A percentile compares a stretch with the other conserved stretches of the same genome.
Evolutionary conservation across 192 early-diverging fungal species (phyloP).

Genomic region (Backusella liffmaniae): DNA sequence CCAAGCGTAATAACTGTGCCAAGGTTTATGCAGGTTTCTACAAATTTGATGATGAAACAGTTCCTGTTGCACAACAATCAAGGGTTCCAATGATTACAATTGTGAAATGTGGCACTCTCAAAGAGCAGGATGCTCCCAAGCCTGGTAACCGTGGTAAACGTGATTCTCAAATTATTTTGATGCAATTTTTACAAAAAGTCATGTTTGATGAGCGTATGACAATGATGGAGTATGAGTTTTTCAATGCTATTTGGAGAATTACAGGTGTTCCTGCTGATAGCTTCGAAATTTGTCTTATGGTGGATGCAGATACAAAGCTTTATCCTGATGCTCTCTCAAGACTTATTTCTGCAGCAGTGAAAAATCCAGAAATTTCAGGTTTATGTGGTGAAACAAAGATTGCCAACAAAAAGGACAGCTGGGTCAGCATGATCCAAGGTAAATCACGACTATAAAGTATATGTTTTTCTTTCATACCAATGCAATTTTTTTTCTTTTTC

Average conservation of each 20-base stretch:
- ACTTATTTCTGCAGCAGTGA: conserved; percentile 80
- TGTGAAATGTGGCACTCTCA: conserved; percentile 65
- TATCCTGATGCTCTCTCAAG: conserved; percentile 71
- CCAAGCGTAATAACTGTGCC: conserved; percentile 77
- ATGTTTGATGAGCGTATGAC: conserved; percentile 77
- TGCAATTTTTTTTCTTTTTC: neutral
- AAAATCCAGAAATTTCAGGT: conserved; percentile 86
- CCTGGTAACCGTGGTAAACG: conserved; percentile 84
- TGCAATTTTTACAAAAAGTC: conserved; percentile 82
- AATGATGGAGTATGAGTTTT: conserved; percentile 67
- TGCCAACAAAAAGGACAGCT: conserved; percentile 83
- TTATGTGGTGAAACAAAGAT: conserved; percentile 97
- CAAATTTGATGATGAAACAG: conserved; percentile 59
- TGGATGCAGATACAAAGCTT: conserved; percentile 85
- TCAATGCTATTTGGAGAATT: conserved; percentile 69
- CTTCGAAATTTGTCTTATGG: conserved; percentile 74
- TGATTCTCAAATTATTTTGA: conserved; percentile 86
- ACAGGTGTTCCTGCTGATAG: conserved; percentile 75
- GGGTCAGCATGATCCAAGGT: conserved; percentile 89
- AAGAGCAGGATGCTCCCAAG: conserved; percentile 46
- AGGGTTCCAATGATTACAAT: conserved; percentile 67
- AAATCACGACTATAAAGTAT: neutral
- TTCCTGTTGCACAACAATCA: conserved; percentile 43
- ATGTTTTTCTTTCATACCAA: conserved; percentile 6
- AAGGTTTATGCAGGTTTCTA: conserved; percentile 74